Evolutionary conservation across 2,329 filamentous ascomycete species (phyloP), one percentile per base, ranked within the genome.

Genomic region (Penicillium nordicum): DNA sequence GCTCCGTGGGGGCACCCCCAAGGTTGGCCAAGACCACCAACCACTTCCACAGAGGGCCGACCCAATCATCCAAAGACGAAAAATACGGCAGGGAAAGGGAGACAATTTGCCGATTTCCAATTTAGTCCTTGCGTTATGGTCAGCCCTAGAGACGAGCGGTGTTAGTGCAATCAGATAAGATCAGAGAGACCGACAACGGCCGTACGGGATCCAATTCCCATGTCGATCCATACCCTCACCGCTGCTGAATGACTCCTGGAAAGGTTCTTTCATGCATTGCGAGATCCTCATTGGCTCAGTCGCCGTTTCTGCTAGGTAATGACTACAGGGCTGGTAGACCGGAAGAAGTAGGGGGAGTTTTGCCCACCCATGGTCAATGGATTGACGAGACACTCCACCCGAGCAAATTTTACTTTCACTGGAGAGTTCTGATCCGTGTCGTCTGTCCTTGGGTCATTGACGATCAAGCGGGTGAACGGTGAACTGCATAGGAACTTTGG

Each of bases 151-250:
- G 16, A 27, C 18, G 25, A 48, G 50, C 25, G 41, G 45, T 38
- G 16, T 55, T 65, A 62, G 64, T 57, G 57, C 63, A 55, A 66
- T 66, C 64, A 60, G 64, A 66, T 66, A 66, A 66, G 64, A 66
- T 66, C 61, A 58, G 16, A 44, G 16, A 34, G 32, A 49, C 46
- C 43, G 61, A 63, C 52, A 57, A 52, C 57, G 57, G 58, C 46
- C 12, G 40, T 53, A 42, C 50, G 52, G 48, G 46, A 42, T 32
- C 16, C 36, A 8, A 41, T 44, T 55, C 41, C 47, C 52, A 45
- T 32, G 61, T 57, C 58, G 59, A 65, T 65, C 63, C 48, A 61
- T 61, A 14, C 53, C 23, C 55, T 61, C 57, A 62, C 59, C 57
- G 58, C 59, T 57, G 51, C 38, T 41, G 14, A 30, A 45, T 44